Conservation (phyloP, 2,329 filamentous ascomycete species). For the Aspergillus carbonarius region DNA sequence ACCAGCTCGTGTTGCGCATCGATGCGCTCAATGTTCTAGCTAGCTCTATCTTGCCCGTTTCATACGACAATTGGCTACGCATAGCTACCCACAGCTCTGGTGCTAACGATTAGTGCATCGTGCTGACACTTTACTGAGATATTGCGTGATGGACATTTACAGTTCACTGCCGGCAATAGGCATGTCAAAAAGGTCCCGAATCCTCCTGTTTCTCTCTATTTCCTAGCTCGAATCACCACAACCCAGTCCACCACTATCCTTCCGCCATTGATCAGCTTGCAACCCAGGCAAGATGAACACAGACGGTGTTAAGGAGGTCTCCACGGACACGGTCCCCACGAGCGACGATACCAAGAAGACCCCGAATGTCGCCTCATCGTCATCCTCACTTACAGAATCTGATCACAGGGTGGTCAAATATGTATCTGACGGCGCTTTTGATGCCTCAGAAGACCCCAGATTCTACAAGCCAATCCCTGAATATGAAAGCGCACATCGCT, state of each 20-base stretch:
- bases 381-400: slow-evolving; percentile 10
- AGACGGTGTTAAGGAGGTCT: slow-evolving; percentile 13
- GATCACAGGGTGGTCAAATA: slow-evolving; percentile 8
- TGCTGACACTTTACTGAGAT: background rate
- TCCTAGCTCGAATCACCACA: background rate
- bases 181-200: background rate
- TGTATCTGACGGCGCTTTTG: slow-evolving; percentile 32
- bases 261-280: background rate
- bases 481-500: slow-evolving; percentile 51
- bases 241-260: background rate
- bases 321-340: slow-evolving; percentile 3
- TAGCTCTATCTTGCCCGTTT: background rate
- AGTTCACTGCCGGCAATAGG: background rate
- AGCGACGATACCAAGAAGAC: slow-evolving; percentile 14
- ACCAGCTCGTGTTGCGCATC: background rate
- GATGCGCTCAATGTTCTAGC: background rate
- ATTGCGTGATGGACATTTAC: slow-evolving; percentile 18
- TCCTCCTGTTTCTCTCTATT: background rate
- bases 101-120: background rate
- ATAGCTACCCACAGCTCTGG: slow-evolving; percentile 1
- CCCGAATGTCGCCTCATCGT: slow-evolving; percentile 11
- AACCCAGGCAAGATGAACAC: slow-evolving; percentile 16
- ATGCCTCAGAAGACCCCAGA: slow-evolving; percentile 34
- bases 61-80: slow-evolving; percentile 2
- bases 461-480: slow-evolving; percentile 41